Evolutionary conservation across 495 filamentous ascomycete genomes (phyloP).

Genomic region (Talaromyces wortmannii): DNA sequence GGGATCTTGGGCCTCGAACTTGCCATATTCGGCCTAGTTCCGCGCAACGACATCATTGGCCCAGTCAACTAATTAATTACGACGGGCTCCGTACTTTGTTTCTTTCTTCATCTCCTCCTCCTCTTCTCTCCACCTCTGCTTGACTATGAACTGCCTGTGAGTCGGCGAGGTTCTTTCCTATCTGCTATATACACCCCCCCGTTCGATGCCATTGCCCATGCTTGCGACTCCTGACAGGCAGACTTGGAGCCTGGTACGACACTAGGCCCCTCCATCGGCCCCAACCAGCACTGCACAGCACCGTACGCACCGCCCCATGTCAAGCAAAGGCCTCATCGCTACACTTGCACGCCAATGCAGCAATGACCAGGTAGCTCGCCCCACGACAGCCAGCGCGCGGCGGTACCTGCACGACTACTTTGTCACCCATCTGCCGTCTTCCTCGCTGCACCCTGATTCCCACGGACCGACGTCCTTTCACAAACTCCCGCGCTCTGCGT

Average conservation of each 20-base stretch:
- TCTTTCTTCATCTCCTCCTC: neutral
- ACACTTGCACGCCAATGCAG: conserved; percentile 11
- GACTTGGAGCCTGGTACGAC: conserved; percentile 29
- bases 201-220: conserved; percentile 32
- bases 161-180: neutral
- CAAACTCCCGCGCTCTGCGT: conserved; percentile 76
- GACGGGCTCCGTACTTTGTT: too few relatives aligned
- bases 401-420: conserved; percentile 92
- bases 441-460: conserved; percentile 86
- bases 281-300: neutral
- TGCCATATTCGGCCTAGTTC: too few relatives aligned
- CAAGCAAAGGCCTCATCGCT: conserved; percentile 12
- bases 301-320: neutral
- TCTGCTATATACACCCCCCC: neutral
- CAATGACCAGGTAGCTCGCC: conserved; percentile 7
- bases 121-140: neutral
- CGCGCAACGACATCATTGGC: too few relatives aligned
- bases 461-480: conserved; percentile 55
- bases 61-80: too few relatives aligned
- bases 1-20: too few relatives aligned
- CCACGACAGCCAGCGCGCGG: conserved; percentile 17
- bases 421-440: conserved; percentile 88
- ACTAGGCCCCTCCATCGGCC: conserved; percentile 18
- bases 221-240: conserved; percentile 12
- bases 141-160: neutral